Conservation (phyloP, 106 monocot genomes). For the Dactylorhiza incarnata region DNA sequence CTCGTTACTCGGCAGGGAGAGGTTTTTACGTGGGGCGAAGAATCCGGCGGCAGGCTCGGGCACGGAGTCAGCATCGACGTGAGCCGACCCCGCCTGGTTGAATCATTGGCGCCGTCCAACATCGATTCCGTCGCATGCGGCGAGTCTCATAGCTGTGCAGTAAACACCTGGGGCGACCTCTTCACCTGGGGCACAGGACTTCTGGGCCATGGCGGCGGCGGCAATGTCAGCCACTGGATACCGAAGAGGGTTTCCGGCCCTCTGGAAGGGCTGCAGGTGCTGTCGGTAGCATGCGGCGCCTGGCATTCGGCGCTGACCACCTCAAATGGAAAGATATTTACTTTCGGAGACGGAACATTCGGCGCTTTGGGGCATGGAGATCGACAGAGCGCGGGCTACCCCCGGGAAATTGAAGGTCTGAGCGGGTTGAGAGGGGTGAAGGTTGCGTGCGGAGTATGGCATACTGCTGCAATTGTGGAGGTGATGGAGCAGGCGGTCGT, state of each 20-base stretch:
- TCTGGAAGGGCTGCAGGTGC: constrained; percentile 47
- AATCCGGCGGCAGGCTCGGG: constrained; percentile 59
- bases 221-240: constrained; percentile 44
- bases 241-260: constrained; percentile 59
- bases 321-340: constrained; percentile 38
- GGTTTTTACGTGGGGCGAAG: constrained; percentile 76
- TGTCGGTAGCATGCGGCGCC: constrained; percentile 47
- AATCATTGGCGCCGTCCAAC: constrained; percentile 28
- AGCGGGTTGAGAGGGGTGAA: constrained; percentile 31
- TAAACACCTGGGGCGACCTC: constrained; percentile 48
- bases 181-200: constrained; percentile 61
- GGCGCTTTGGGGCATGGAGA: constrained; percentile 59
- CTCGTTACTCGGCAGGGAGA: constrained; percentile 68
- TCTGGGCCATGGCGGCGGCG: constrained; percentile 41
- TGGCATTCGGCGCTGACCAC: constrained; percentile 52
- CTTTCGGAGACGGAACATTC: constrained; percentile 57
- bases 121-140: constrained; percentile 53
- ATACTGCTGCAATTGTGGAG: constrained; percentile 54
- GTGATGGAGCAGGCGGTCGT: constrained; percentile 19
- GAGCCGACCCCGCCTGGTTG: constrained; percentile 40
- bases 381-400: constrained; percentile 32
- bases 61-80: constrained; percentile 37
- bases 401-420: constrained; percentile 39
- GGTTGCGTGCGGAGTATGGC: constrained; percentile 52
- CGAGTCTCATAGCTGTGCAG: constrained; percentile 61